Percentiles rank a stretch among this genome's conserved stretches.
Conservation (phyloP, 768 basidiomycete genomes). For the Boletus rubroflammeus region DNA sequence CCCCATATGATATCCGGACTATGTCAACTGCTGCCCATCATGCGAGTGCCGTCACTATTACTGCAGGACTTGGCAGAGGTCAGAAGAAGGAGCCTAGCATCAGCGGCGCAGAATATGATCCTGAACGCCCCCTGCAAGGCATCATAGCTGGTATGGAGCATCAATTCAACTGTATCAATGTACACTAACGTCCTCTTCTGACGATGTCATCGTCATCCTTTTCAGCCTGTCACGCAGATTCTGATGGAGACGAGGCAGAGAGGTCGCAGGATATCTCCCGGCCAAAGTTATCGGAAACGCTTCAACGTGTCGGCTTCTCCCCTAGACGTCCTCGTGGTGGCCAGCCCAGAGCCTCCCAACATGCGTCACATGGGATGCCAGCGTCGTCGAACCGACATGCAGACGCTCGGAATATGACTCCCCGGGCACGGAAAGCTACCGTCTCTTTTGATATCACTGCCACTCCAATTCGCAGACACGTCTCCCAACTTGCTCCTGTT, state of each 20-base stretch:
- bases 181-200: background rate
- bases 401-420: slow-evolving; percentile 31
- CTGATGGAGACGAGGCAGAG: slow-evolving; percentile 49
- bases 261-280: slow-evolving; percentile 42
- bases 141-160: slow-evolving; percentile 58
- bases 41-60: slow-evolving; percentile 82
- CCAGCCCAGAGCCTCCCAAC: slow-evolving; percentile 27
- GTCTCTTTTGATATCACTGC: slow-evolving; percentile 28
- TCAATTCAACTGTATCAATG: background rate
- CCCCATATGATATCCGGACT: slow-evolving; percentile 65
- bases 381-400: slow-evolving; percentile 13
- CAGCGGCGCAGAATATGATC: slow-evolving; percentile 82
- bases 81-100: slow-evolving; percentile 53
- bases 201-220: slow-evolving; percentile 28
- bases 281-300: slow-evolving; percentile 67
- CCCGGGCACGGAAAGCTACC: slow-evolving; percentile 30
- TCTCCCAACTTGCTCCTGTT: slow-evolving; percentile 14
- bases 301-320: slow-evolving; percentile 67
- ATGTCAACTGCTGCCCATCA: slow-evolving; percentile 87
- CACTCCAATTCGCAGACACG: slow-evolving; percentile 27
- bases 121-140: slow-evolving; percentile 71
- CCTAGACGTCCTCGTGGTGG: slow-evolving; percentile 68
- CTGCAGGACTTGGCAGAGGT: slow-evolving; percentile 64
- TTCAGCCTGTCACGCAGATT: slow-evolving; percentile 45
- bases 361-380: slow-evolving; percentile 3